These are phyloP conservation scores for Cladophialophora chaetospira DNA, from an alignment of 2,329 filamentous ascomycete genomes.

Conservation along the genomic window DNA sequence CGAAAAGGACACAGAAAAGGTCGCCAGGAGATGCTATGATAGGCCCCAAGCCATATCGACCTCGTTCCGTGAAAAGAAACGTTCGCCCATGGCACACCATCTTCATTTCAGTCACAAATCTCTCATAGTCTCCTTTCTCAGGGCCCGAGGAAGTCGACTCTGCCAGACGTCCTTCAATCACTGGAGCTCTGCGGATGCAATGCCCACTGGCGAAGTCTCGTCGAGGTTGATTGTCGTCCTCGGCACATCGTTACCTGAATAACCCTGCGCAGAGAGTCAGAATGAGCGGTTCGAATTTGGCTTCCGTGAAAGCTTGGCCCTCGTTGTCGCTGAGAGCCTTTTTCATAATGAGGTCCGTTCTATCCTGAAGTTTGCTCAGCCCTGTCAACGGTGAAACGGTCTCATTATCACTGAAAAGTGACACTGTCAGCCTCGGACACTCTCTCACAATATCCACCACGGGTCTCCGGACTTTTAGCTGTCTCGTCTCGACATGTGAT, in stretches of 20 bases:
- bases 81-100: slow-evolving; percentile 11
- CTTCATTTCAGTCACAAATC: slow-evolving; percentile 7
- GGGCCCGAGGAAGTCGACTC: neutral
- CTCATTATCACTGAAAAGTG: no score
- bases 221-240: slow-evolving; percentile 4
- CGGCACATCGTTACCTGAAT: slow-evolving; percentile 9
- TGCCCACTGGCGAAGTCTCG: slow-evolving; percentile 10
- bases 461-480: neutral
- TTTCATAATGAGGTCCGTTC: neutral
- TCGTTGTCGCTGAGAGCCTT: neutral
- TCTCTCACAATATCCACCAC: slow-evolving; percentile 1
- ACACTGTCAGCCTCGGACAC: no score
- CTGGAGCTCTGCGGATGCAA: neutral
- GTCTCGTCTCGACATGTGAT: neutral
- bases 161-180: neutral
- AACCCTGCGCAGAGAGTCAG: slow-evolving; percentile 13
- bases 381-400: neutral
- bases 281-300: slow-evolving; percentile 7
- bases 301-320: neutral
- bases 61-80: slow-evolving; percentile 14
- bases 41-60: slow-evolving; percentile 16
- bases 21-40: slow-evolving; percentile 5
- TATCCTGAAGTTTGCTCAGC: neutral
- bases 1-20: slow-evolving; percentile 9
- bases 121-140: slow-evolving; percentile 1